Base-by-base conservation (phyloP, 2,329 filamentous ascomycete genomes). In the Diplodia scrobiculata region DNA sequence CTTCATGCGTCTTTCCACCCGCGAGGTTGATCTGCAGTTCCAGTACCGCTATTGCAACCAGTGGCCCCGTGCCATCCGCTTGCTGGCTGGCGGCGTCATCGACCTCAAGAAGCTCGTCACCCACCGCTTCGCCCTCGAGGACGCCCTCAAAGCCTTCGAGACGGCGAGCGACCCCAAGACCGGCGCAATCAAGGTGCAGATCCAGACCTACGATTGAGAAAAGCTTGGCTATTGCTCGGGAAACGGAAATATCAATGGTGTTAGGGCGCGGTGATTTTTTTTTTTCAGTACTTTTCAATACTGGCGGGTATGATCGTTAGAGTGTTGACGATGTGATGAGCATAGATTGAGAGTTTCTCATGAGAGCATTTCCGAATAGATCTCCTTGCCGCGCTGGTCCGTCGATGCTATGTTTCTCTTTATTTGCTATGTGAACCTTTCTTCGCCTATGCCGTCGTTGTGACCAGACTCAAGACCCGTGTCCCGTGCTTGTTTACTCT, bases 1-100 rank as follows among this genome's bases (percentile, higher is more conserved):
- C 32, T 98, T 98, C 79, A 97, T 97, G 94, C 83, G 92, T 62
- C 85, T 94, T 67, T 94, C 90, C 73, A 94, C 93, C 5, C 86
- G 91, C 69, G 95, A 98, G 81, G 90, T 98, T 72, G 94, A 98
- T 79, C 83, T 98, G 68, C 91, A 96, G 81, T 95, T 97, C 79
- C 94, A 98, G 82, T 98, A 98, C 82, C 87, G 95, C 68, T 98
- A 98, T 83, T 86, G 86, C 81, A 97, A 98, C 82, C 97, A 92
- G 25, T 98, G 94, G 94, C 95, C 94, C 38, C 87, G 91, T 69
- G 94, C 95, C 51, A 97, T 98, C 71, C 86, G 93, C 55, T 82
- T 98, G 70, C 85, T 98, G 45, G 87, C 92, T 82, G 92, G 89
- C 75, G 91, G 91, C 1, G 86, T 97, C 3, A 86, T 98, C 72